Percentiles rank a stretch among this genome's conserved stretches.
Evolutionary conservation across 179 eudicot genomes (phyloP).

Genomic region (Actinidia arguta): DNA sequence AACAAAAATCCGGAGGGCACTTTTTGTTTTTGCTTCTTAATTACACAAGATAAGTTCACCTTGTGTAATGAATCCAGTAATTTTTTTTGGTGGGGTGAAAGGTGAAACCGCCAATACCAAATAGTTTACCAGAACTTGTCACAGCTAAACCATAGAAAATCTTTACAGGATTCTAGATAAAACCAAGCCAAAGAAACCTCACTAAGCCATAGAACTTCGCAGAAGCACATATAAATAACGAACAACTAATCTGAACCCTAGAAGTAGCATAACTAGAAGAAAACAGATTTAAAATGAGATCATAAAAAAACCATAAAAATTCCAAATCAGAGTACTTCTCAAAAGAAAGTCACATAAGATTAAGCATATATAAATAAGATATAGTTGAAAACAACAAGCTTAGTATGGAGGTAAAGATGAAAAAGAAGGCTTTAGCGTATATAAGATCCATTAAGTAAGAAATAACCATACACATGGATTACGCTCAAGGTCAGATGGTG

Average conservation of each 20-base stretch:
- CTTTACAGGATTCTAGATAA: background rate
- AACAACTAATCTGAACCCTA: background rate
- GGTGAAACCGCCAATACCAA: background rate
- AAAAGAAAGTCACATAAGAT: background rate
- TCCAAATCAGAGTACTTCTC: background rate
- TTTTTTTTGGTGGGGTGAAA: too few species aligned
- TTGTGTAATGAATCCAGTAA: too few species aligned
- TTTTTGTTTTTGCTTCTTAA: too few species aligned
- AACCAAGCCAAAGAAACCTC: background rate
- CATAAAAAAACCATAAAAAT: background rate
- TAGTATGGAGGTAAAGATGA: background rate
- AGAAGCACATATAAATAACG: background rate
- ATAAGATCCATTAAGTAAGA: background rate
- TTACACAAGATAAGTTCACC: too few species aligned
- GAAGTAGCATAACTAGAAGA: background rate
- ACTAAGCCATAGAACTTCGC: background rate
- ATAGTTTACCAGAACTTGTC: background rate
- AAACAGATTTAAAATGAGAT: background rate
- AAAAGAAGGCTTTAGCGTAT: background rate
- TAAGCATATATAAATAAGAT: background rate
- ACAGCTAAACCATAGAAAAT: background rate
- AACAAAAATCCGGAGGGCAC: too few species aligned
- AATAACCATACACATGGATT: conserved; percentile 87
- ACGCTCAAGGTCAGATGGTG: conserved; percentile 92
- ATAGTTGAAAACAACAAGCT: background rate